Evolutionary conservation across 139 green algal genomes (phyloP).

Genomic region (Astrephomene gubernaculifera): DNA sequence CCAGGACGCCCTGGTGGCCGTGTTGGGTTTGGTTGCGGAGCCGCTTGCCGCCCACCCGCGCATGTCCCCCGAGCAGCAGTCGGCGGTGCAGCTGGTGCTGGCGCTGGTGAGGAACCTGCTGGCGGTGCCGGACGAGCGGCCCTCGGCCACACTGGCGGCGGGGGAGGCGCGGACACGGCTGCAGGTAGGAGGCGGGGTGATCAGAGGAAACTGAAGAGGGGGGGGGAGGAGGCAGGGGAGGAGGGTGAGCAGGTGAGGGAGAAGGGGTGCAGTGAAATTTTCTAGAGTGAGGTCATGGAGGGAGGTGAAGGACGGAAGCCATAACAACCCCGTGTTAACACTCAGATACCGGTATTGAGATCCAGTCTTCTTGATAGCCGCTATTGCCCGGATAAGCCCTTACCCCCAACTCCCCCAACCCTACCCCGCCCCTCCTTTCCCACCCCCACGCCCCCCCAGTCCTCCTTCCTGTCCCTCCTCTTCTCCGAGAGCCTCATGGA

Average conservation of each 20-base stretch:
- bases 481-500: slow-evolving; percentile 78
- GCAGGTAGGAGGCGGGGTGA: slow-evolving; percentile 12
- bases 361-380: too few relatives aligned
- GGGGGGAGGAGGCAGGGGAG: background rate
- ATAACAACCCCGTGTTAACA: too few relatives aligned
- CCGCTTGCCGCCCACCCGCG: slow-evolving; percentile 75
- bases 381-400: too few relatives aligned
- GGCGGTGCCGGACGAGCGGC: slow-evolving; percentile 67
- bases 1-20: slow-evolving; percentile 71
- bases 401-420: background rate
- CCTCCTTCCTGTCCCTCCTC: slow-evolving; percentile 70
- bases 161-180: background rate
- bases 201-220: background rate
- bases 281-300: too few relatives aligned
- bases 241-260: background rate
- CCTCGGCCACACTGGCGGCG: slow-evolving; percentile 4
- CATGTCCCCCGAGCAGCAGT: slow-evolving; percentile 73
- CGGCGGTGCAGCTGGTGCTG: slow-evolving; percentile 88
- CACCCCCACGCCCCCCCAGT: background rate
- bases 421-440: background rate
- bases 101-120: slow-evolving; percentile 92
- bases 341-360: too few relatives aligned
- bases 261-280: background rate
- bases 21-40: slow-evolving; percentile 76
- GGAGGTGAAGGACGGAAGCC: too few relatives aligned